phyloP scores from a whole-genome alignment of 305 asterid species.

The Euphrasia arctica region DNA sequence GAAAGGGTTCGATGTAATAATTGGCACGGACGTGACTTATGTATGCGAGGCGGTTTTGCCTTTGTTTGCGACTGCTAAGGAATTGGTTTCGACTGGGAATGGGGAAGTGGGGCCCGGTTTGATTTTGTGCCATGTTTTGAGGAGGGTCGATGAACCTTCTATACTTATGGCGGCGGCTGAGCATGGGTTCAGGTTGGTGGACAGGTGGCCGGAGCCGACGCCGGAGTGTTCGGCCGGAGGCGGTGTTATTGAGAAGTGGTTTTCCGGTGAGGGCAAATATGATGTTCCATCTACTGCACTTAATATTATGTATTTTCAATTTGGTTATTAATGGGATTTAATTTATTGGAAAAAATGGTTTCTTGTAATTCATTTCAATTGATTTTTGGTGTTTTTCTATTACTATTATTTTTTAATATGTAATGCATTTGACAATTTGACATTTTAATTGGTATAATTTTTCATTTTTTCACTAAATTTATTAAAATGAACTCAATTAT shows the following conservation, averaged over 20 bases:
- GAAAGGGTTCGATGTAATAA: slow-evolving; percentile 64
- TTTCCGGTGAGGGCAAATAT: slow-evolving; percentile 28
- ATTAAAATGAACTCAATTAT: too few species aligned
- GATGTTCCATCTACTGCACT: slow-evolving; percentile 56
- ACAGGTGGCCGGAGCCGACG: slow-evolving; percentile 52
- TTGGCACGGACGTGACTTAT: slow-evolving; percentile 89
- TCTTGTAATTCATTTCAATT: background rate
- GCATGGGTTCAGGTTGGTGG: slow-evolving; percentile 59
- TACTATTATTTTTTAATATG: background rate
- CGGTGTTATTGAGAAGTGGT: slow-evolving; percentile 52
- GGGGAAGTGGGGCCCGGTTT: slow-evolving; percentile 39
- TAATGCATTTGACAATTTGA: too few species aligned
- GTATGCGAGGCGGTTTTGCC: slow-evolving; percentile 65
- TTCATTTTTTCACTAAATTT: too few species aligned
- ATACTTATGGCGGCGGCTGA: slow-evolving; percentile 60
- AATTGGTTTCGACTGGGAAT: slow-evolving; percentile 42
- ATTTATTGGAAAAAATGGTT: background rate
- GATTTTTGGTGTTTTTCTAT: background rate
- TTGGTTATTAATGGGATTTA: slow-evolving; percentile 15
- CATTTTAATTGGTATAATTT: too few species aligned
- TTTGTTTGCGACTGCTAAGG: slow-evolving; percentile 67
- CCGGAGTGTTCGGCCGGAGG: slow-evolving; percentile 30
- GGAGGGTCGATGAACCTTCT: slow-evolving; percentile 80
- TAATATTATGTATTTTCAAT: slow-evolving; percentile 62
- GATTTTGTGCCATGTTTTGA: slow-evolving; percentile 75